phyloP scores from a whole-genome alignment of 1,284 basidiomycete genomes.

The Pyrrhoderma lamaoense region DNA sequence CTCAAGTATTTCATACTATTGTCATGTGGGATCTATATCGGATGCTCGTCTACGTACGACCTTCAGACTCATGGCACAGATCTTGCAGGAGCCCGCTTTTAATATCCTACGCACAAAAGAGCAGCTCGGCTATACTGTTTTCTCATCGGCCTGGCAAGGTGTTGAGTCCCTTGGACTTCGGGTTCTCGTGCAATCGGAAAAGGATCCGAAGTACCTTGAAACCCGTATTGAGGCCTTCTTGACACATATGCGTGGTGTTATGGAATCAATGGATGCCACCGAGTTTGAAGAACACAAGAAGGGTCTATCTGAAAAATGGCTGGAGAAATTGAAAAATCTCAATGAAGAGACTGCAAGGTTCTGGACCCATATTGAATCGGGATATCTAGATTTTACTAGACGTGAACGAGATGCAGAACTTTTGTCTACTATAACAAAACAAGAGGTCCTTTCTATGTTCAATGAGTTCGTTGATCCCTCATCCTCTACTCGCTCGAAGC shows the following conservation, averaged over 20 bases:
- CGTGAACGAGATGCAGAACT: conserved; percentile 64
- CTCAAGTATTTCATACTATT: conserved; percentile 74
- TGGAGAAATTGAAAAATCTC: conserved; percentile 69
- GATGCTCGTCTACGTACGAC: conserved; percentile 53
- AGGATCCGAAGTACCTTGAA: conserved; percentile 79
- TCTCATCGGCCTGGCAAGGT: conserved; percentile 50
- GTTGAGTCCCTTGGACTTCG: conserved; percentile 71
- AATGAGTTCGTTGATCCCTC: conserved; percentile 63
- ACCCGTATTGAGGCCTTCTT: conserved; percentile 85
- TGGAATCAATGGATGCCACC: conserved; percentile 52
- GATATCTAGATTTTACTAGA: conserved; percentile 72
- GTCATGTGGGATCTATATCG: conserved; percentile 60
- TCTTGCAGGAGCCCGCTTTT: conserved; percentile 88
- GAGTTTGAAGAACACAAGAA: conserved; percentile 56
- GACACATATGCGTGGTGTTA: conserved; percentile 52
- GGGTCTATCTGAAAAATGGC: conserved; percentile 56
- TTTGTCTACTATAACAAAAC: conserved; percentile 60
- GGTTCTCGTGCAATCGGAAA: conserved; percentile 91
- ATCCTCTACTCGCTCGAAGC: conserved; percentile 63
- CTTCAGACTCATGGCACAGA: conserved; percentile 62
- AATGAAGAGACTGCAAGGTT: conserved; percentile 58
- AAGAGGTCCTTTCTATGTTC: conserved; percentile 77
- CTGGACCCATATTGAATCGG: conserved; percentile 65
- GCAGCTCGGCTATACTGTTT: conserved; percentile 91
- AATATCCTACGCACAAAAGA: conserved; percentile 92